Evolutionary conservation across 163 green algal genomes (phyloP).

Genomic region (Chlorella variabilis): DNA sequence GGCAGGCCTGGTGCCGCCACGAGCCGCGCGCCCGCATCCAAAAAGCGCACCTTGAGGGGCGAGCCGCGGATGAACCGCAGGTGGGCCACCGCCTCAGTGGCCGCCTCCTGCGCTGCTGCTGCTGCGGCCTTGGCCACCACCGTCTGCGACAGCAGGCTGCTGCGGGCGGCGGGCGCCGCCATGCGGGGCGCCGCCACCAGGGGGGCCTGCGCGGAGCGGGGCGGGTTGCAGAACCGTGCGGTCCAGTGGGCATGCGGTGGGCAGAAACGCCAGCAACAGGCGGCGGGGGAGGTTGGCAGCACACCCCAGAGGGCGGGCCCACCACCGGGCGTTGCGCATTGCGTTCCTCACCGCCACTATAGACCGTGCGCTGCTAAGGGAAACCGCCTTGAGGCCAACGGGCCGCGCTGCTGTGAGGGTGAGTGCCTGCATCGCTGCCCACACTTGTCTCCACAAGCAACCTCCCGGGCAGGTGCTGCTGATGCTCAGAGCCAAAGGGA

Average conservation of each 20-base stretch:
- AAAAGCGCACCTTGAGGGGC: conserved; percentile 42
- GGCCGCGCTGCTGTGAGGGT: neutral
- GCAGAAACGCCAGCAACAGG: neutral
- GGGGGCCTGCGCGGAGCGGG: conserved; percentile 18
- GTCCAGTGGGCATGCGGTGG: no score
- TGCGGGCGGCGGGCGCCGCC: conserved; percentile 21
- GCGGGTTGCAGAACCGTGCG: neutral
- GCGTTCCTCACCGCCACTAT: conserved; percentile 34
- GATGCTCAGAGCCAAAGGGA: no score
- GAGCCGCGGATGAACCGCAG: conserved; percentile 45
- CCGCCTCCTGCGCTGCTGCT: conserved; percentile 36
- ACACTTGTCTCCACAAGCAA: no score
- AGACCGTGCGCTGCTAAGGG: conserved; percentile 29
- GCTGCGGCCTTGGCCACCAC: conserved; percentile 36
- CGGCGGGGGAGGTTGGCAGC: no score
- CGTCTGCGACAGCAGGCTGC: conserved; percentile 18
- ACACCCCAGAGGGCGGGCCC: neutral
- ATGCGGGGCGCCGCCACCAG: conserved; percentile 18
- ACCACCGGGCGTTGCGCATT: neutral
- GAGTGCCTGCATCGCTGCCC: conserved; percentile 16
- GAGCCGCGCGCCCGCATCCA: no score
- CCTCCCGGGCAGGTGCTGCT: no score
- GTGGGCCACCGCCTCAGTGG: conserved; percentile 41
- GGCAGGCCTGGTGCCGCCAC: no score
- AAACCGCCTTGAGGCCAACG: neutral